Evolutionary conservation across 495 filamentous ascomycete species (phyloP).

Genomic region (Aspergillus ostianus): DNA sequence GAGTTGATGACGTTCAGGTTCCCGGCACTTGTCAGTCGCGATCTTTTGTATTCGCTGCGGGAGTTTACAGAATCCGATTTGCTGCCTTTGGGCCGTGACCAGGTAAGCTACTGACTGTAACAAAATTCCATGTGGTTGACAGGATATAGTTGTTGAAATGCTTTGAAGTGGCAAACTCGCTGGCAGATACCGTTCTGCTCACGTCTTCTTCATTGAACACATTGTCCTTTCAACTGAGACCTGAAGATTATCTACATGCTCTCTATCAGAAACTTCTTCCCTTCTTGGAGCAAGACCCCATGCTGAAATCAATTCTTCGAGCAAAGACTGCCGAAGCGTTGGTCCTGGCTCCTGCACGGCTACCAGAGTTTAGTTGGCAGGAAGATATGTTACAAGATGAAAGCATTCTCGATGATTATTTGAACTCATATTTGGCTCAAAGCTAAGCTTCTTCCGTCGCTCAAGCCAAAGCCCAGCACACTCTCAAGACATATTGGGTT

Average conservation of each 20-base stretch:
- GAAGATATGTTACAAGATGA: neutral
- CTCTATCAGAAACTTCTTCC: slow-evolving; percentile 32
- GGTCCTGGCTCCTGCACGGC: slow-evolving; percentile 24
- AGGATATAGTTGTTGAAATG: slow-evolving; percentile 29
- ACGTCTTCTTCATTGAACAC: slow-evolving; percentile 1
- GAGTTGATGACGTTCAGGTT: slow-evolving; percentile 67
- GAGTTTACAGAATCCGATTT: slow-evolving; percentile 27
- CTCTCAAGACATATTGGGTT: neutral
- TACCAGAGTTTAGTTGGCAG: slow-evolving; percentile 11
- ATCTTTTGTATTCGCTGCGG: slow-evolving; percentile 53
- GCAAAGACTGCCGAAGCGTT: slow-evolving; percentile 32
- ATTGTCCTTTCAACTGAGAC: slow-evolving; percentile 21
- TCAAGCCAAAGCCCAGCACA: neutral
- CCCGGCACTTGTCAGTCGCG: slow-evolving; percentile 66
- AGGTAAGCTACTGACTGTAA: slow-evolving; percentile 19
- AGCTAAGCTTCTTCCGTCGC: neutral
- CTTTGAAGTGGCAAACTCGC: slow-evolving; percentile 35
- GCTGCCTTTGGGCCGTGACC: slow-evolving; percentile 33
- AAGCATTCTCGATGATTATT: neutral
- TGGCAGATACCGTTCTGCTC: slow-evolving; percentile 33
- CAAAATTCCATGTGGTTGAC: neutral
- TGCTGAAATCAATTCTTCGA: slow-evolving; percentile 29
- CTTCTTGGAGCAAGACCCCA: slow-evolving; percentile 28
- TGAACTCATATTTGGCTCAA: neutral
- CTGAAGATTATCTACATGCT: slow-evolving; percentile 32